These are phyloP conservation scores for Moringa oleifera DNA, from an alignment of 345 rosid species.

Conservation along the genomic window DNA sequence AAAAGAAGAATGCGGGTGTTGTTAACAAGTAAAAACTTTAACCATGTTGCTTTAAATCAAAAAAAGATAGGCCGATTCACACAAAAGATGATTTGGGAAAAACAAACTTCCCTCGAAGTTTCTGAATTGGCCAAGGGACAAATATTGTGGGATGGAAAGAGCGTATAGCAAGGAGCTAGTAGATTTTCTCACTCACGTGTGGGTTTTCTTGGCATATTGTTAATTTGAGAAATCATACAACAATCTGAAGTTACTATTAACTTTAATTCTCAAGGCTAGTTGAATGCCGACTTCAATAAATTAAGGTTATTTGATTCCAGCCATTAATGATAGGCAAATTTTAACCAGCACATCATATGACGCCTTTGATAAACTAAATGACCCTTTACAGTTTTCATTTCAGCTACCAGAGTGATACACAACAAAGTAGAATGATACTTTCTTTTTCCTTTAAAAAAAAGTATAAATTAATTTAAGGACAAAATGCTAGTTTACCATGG, in stretches of 20 bases:
- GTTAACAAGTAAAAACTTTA: no score
- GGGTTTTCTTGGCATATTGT: not conserved
- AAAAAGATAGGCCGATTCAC: no score
- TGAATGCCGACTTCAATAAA: not conserved
- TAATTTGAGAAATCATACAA: not conserved
- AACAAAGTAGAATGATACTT: not conserved
- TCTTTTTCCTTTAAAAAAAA: constrained; percentile 4
- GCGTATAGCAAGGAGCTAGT: no score
- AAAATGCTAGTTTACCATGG: not conserved
- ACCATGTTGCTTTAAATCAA: no score
- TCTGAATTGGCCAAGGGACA: no score
- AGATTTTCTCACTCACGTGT: not conserved
- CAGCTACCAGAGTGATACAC: not conserved
- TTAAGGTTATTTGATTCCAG: not conserved
- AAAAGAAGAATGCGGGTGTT: no score
- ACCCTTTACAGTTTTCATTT: not conserved
- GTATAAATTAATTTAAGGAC: not conserved
- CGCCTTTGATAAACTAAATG: not conserved
- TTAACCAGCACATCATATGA: not conserved
- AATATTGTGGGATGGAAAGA: not conserved
- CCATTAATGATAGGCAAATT: not conserved
- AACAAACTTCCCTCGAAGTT: no score
- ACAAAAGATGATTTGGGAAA: no score
- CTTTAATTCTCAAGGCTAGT: not conserved
- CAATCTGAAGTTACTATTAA: not conserved